Conservation (phyloP, 148 eudicot species). For the Rhododendron mucronatum region DNA sequence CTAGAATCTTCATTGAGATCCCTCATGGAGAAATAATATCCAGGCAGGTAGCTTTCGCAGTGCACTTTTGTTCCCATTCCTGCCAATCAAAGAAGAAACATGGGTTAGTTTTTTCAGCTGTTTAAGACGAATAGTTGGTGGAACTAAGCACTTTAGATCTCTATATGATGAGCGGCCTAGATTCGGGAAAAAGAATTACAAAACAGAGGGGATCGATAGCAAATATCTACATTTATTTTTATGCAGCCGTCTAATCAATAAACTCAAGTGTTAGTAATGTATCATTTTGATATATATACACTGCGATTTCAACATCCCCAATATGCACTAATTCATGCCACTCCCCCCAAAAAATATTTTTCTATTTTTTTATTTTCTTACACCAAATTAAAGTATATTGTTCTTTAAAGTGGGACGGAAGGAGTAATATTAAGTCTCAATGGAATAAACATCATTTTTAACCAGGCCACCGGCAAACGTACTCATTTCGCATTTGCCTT, state of each 20-base stretch:
- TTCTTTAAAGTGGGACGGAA: no score
- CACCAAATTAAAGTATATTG: no score
- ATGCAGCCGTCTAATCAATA: background rate
- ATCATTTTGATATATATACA: background rate
- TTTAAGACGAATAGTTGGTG: background rate
- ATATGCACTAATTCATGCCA: background rate
- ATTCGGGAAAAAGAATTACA: background rate
- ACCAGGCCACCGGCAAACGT: background rate
- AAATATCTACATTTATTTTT: background rate
- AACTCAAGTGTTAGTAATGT: background rate
- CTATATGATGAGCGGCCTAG: background rate
- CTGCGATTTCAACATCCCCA: background rate
- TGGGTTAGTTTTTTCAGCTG: background rate
- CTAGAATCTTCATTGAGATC: slow-evolving; percentile 62
- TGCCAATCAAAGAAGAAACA: slow-evolving; percentile 27
- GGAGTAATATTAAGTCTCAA: background rate
- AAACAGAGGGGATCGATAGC: background rate
- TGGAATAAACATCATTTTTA: no score
- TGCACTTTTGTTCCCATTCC: slow-evolving; percentile 86
- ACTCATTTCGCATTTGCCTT: background rate
- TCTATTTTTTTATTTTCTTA: no score
- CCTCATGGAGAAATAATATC: slow-evolving; percentile 66
- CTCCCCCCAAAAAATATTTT: no score
- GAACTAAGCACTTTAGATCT: background rate
- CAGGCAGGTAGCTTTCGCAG: slow-evolving; percentile 51